phyloP scores from a whole-genome alignment of 192 early-diverging fungal genomes.

The Mortierella alpina region DNA sequence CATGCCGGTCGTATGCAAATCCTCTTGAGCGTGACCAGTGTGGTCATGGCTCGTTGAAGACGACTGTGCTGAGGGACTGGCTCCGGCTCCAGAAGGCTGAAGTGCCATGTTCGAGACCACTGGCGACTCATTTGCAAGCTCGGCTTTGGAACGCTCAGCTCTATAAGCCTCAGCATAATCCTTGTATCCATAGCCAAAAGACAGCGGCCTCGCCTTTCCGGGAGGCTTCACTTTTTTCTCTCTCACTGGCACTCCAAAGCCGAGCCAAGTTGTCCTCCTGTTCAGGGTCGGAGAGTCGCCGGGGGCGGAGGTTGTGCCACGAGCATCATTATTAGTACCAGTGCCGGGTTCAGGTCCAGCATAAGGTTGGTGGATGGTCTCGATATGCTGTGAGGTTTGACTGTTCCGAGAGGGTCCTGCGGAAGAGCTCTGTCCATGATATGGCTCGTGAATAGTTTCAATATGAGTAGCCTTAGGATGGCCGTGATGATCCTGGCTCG shows the following conservation, averaged over 20 bases:
- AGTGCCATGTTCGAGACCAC: no score
- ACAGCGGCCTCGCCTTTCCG: not conserved
- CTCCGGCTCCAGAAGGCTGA: no score
- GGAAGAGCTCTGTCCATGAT: conserved; percentile 2
- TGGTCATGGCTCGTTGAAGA: no score
- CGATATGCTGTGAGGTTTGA: not conserved
- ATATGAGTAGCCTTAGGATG: not conserved
- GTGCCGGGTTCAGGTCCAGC: not conserved
- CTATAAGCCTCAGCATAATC: conserved; percentile 15
- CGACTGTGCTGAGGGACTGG: no score
- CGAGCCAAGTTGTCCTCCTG: conserved; percentile 12
- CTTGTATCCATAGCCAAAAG: conserved; percentile 37
- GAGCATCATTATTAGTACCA: not conserved
- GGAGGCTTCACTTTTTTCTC: not conserved
- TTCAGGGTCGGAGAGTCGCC: no score
- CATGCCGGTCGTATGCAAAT: no score
- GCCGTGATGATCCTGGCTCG: not conserved
- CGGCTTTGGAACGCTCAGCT: not conserved
- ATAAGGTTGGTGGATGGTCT: not conserved
- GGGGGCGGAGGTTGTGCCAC: not conserved
- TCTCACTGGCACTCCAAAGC: conserved; percentile 2
- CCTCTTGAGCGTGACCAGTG: no score
- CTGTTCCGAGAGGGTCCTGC: not conserved
- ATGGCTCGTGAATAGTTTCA: conserved; percentile 18
- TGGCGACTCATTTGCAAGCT: no score